Evolutionary conservation across 805 yeast species (phyloP), one percentile per base, ranked within the genome.

Genomic region (Limtongia smithiae): DNA sequence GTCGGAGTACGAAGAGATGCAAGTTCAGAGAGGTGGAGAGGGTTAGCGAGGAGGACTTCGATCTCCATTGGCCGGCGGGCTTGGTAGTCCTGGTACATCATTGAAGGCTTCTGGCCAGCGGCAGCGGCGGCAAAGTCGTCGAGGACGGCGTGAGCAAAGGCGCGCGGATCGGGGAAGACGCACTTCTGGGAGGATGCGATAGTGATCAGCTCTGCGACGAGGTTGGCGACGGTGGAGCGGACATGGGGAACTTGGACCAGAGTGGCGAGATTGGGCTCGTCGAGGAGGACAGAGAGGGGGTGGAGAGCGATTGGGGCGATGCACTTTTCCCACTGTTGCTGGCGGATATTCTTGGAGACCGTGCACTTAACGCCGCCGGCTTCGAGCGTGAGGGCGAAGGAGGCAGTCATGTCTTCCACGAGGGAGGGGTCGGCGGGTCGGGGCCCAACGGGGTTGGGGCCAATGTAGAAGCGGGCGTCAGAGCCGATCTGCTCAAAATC

Each of bases 31-130:
- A 76, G 70, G 15, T 65, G 65, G 44, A 83, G 60, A 0, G 83
- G 72, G 60, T 82, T 85, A 3, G 91, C 90, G 43, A 84, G 68
- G 51, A 86, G 82, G 20, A 78, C 83, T 60, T 85, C 89, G 25
- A 81, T 65, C 65, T 86, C 94, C 57, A 85, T 76, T 41, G 80
- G 80, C 61, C 22, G 81, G 79, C 61, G 42, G 7, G 60, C 54
- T 3, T 43, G 22, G 34, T 37, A 57, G 25, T 57, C 60, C 30
- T 57, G 59, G 37, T 46, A 57, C 58, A 55, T 46, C 48, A 40
- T 54, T 3, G 58, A 51, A 12, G 56, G 58, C 39, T 46, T 45
- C 15, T 25, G 12, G 22, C 33, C n/a, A 4, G 37, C 15, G 20
- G 18, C 22, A 9, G 25, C 43, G 12, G 48, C 43, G 17, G 44